Base-by-base conservation (phyloP, 768 basidiomycete species). In the Kwoniella sp. region DNA sequence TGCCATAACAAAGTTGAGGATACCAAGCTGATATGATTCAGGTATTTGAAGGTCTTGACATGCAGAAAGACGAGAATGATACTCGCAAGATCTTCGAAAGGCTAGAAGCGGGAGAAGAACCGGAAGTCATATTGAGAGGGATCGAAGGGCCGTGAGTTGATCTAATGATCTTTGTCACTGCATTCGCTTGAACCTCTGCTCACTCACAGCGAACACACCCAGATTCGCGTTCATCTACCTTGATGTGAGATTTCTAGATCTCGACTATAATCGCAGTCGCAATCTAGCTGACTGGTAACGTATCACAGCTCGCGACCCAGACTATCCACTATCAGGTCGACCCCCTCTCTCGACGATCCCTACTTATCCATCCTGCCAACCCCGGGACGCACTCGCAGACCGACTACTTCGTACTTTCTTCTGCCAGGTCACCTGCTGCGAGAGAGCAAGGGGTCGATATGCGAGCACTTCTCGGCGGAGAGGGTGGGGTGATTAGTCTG, bases 121-220 rank as follows among this genome's bases (percentile, higher is more conserved):
- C 70, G 3, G 49, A 55, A 15, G 58, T 65, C 3, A 65, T 76
- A 1, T 61, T 78, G 36, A 22, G 57, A 12, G 56, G 55, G 13
- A 67, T 78, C 1, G 78, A 79, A 48, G 77, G 77, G 37, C 76
- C 77, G 77, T 79, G 46, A 72, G 78, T 76, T 33, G 5, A 33
- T 21, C 29, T 25, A 12, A n/a, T 19, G 8, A 19, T 47, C 13
- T 58, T 17, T 0, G 37, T 19, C 51, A 29, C 5, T 46, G 57
- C 15, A 29, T 36, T 27, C 17, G 63, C 58, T 56, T 30, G 13
- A 8, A 52, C 8, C 24, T 24, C 22, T 30, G 10, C 30, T 24
- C 33, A 55, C 24, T 10, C 5, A 36, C 36, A 58, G 1, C 51
- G 24, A 30, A 24, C 19, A 22, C 15, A 30, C 21, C 15, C 52